Percentiles rank a stretch among this genome's conserved stretches.
Evolutionary conservation across 192 early-diverging fungal genomes (phyloP).

Genomic region (Jimgerdemannia lactiflua): DNA sequence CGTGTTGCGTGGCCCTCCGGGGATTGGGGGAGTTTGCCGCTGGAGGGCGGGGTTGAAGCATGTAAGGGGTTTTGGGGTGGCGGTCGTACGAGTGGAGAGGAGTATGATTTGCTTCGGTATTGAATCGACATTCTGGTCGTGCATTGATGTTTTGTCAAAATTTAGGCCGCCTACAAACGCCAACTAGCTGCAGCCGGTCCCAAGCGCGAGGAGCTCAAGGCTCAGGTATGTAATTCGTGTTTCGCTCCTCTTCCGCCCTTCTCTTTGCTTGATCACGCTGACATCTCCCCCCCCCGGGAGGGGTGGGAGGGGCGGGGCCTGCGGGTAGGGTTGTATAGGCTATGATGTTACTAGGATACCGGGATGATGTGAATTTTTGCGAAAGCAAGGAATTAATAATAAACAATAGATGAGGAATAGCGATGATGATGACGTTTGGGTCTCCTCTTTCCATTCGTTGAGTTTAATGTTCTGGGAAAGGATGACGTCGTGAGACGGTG

Average conservation of each 20-base stretch:
- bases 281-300: constrained; percentile 10
- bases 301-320: background rate
- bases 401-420: too few species aligned
- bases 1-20: constrained; percentile 32
- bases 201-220: constrained; percentile 23
- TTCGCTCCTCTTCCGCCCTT: background rate
- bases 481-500: too few species aligned
- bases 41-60: constrained; percentile 26
- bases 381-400: too few species aligned
- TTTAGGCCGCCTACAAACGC: constrained; percentile 26
- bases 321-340: too few species aligned
- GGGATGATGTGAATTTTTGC: too few species aligned
- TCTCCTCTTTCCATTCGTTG: too few species aligned
- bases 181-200: constrained; percentile 30
- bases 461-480: too few species aligned
- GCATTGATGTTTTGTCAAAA: constrained; percentile 1
- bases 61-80: background rate
- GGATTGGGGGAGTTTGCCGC: constrained; percentile 34
- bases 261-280: too few species aligned
- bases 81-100: background rate
- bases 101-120: background rate
- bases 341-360: too few species aligned
- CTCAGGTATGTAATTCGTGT: background rate
- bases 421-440: too few species aligned
- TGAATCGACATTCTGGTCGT: background rate